Conservation (phyloP, 345 rosid genomes). For the Turnera subulata region DNA sequence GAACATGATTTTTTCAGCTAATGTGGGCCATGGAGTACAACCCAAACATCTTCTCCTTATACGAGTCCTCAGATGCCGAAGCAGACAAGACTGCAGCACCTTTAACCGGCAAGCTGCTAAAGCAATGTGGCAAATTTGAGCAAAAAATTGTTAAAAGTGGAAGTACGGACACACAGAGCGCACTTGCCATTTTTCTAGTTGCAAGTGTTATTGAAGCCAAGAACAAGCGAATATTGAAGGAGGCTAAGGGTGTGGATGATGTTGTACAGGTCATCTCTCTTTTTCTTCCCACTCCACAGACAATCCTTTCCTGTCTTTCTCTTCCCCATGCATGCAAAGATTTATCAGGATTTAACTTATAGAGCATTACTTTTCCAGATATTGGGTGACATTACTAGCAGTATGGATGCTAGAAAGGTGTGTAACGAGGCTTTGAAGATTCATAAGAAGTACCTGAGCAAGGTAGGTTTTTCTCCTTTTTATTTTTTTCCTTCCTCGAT, state of each 20-base stretch:
- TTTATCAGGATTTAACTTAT: slow-evolving; percentile 9
- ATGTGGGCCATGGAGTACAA: slow-evolving; percentile 99
- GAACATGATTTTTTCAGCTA: slow-evolving; percentile 55
- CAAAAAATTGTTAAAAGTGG: slow-evolving; percentile 56
- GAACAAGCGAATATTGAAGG: slow-evolving; percentile 76
- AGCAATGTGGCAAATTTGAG: slow-evolving; percentile 83
- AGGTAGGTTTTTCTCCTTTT: slow-evolving; percentile 35
- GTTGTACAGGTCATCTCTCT: slow-evolving; percentile 59
- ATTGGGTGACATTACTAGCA: slow-evolving; percentile 64
- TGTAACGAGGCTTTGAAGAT: slow-evolving; percentile 78
- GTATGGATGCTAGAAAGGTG: slow-evolving; percentile 78
- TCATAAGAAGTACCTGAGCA: slow-evolving; percentile 67
- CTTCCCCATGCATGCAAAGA: neutral
- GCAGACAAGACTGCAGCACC: slow-evolving; percentile 21
- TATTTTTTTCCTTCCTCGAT: neutral
- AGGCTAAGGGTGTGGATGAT: slow-evolving; percentile 88
- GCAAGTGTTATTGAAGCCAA: slow-evolving; percentile 87
- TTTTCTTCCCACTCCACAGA: slow-evolving; percentile 4
- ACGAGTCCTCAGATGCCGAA: slow-evolving; percentile 33
- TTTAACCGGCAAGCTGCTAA: slow-evolving; percentile 46
- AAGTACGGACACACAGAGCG: slow-evolving; percentile 38
- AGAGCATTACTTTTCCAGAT: slow-evolving; percentile 40
- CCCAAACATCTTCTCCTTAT: slow-evolving; percentile 65
- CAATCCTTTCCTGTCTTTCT: no score
- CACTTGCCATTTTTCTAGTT: slow-evolving; percentile 75